These are phyloP conservation scores for Aspergillus neoniger DNA, from an alignment of 2,329 filamentous ascomycete genomes.

Conservation along the genomic window DNA sequence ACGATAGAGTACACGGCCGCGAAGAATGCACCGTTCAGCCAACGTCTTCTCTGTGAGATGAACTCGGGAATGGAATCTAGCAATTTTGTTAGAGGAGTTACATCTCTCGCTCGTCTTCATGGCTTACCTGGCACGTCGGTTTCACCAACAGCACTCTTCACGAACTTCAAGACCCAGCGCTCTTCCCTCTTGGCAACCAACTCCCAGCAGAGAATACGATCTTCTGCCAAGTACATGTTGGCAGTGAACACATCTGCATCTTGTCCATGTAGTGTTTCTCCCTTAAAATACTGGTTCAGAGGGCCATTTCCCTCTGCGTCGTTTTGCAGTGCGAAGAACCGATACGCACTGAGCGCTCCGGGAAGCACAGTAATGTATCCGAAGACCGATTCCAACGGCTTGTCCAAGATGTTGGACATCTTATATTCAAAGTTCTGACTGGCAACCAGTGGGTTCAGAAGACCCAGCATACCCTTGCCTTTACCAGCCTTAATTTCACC, in stretches of 20 bases:
- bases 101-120: too few species aligned
- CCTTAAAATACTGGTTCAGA: conserved; percentile 98
- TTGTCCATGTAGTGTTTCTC: conserved; percentile 92
- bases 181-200: conserved; percentile 92
- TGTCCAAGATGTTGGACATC: conserved; percentile 98
- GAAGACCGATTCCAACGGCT: conserved; percentile 94
- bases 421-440: conserved; percentile 99
- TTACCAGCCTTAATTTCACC: conserved; percentile 98
- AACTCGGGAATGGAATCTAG: conserved; percentile 91
- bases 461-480: conserved; percentile 75
- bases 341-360: conserved; percentile 90
- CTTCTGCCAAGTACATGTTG: conserved; percentile 98
- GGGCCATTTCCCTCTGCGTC: conserved; percentile 94
- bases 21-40: conserved; percentile 99
- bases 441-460: conserved; percentile 91
- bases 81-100: conserved; percentile 2
- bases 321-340: conserved; percentile 94
- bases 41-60: conserved; percentile 91
- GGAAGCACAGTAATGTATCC: conserved; percentile 97
- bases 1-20: conserved; percentile 96
- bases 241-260: conserved; percentile 97
- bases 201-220: conserved; percentile 98
- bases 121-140: conserved; percentile 86
- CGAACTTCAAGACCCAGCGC: conserved; percentile 96
- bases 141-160: conserved; percentile 93